A percentile compares a stretch with the other conserved stretches of the same genome.
phyloP scores from a whole-genome alignment of 1,284 basidiomycete genomes.

The Albatrellus sp. region DNA sequence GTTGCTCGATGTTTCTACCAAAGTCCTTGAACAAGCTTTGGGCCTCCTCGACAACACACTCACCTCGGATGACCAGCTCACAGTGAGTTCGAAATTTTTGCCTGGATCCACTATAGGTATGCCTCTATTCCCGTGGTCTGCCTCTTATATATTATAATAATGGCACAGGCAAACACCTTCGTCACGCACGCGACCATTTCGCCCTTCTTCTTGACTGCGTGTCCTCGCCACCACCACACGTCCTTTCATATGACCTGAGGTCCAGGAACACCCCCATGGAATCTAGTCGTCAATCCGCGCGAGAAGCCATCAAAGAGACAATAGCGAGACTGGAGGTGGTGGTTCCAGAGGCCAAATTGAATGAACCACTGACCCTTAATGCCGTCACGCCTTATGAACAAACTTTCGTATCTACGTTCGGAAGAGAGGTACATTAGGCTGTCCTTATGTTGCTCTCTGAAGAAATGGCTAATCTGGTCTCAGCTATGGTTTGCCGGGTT shows the following conservation, averaged over 20 bases:
- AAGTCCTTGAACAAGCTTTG: constrained; percentile 56
- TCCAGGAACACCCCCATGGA: constrained; percentile 75
- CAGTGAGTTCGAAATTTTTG: constrained; percentile 51
- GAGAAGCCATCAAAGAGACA: constrained; percentile 39
- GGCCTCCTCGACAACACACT: constrained; percentile 56
- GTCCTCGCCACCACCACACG: constrained; percentile 33
- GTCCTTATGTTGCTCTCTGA: neutral
- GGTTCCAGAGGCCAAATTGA: constrained; percentile 34
- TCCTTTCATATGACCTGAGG: constrained; percentile 64
- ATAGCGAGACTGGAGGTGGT: constrained; percentile 43
- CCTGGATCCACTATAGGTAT: constrained; percentile 75
- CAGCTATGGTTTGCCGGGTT: constrained; percentile 80
- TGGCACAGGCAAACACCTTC: constrained; percentile 60
- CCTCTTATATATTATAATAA: neutral
- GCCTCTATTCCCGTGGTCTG: constrained; percentile 1
- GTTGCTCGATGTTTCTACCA: constrained; percentile 51
- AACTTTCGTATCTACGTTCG: constrained; percentile 64
- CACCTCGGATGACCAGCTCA: constrained; percentile 54
- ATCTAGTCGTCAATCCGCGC: constrained; percentile 45
- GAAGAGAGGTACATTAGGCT: constrained; percentile 50
- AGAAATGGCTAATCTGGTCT: too few species aligned
- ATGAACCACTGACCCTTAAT: constrained; percentile 50
- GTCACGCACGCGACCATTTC: constrained; percentile 75
- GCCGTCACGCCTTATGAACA: constrained; percentile 72
- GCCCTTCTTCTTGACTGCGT: constrained; percentile 48